These are phyloP conservation scores for Chrysoporthe austroafricana DNA, from an alignment of 2,329 filamentous ascomycete species.

Conservation along the genomic window DNA sequence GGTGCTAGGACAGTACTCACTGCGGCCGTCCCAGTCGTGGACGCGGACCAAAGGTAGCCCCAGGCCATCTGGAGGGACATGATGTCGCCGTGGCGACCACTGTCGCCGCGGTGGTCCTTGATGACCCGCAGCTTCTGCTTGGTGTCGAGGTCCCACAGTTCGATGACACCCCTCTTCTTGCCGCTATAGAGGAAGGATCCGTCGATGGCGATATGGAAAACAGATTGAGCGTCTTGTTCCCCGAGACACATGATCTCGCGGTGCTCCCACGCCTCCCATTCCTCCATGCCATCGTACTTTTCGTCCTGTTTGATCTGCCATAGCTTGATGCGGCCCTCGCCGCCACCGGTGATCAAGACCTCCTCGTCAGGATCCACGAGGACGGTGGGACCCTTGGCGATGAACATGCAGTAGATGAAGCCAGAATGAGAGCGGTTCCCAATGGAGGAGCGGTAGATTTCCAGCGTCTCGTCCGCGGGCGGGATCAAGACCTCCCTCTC, in stretches of 20 bases:
- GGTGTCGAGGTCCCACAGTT: slow-evolving; percentile 96
- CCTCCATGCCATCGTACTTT: slow-evolving; percentile 65
- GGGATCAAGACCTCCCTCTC: slow-evolving; percentile 60
- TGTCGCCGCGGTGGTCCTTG: slow-evolving; percentile 64
- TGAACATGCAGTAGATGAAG: slow-evolving; percentile 94
- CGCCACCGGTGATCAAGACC: slow-evolving; percentile 86
- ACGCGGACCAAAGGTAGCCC: slow-evolving; percentile 83
- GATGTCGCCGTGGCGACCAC: slow-evolving; percentile 63
- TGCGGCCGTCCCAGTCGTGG: slow-evolving; percentile 84
- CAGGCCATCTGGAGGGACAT: slow-evolving; percentile 86
- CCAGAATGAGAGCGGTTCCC: slow-evolving; percentile 91
- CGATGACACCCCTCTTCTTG: slow-evolving; percentile 82
- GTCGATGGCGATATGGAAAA: slow-evolving; percentile 81
- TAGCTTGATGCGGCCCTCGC: slow-evolving; percentile 93
- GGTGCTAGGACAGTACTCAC: slow-evolving; percentile 53
- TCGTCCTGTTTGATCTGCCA: slow-evolving; percentile 68
- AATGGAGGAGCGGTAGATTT: slow-evolving; percentile 81
- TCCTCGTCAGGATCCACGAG: slow-evolving; percentile 75
- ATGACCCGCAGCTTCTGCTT: slow-evolving; percentile 87
- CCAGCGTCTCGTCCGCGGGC: slow-evolving; percentile 62
- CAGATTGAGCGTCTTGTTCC: slow-evolving; percentile 61
- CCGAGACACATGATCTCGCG: slow-evolving; percentile 63
- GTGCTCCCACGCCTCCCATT: slow-evolving; percentile 40
- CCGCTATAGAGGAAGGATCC: slow-evolving; percentile 93
- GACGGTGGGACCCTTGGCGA: slow-evolving; percentile 71